Evolutionary conservation across 1,139 yeast genomes (phyloP).

Genomic region (Saccharomyces hybrid): DNA sequence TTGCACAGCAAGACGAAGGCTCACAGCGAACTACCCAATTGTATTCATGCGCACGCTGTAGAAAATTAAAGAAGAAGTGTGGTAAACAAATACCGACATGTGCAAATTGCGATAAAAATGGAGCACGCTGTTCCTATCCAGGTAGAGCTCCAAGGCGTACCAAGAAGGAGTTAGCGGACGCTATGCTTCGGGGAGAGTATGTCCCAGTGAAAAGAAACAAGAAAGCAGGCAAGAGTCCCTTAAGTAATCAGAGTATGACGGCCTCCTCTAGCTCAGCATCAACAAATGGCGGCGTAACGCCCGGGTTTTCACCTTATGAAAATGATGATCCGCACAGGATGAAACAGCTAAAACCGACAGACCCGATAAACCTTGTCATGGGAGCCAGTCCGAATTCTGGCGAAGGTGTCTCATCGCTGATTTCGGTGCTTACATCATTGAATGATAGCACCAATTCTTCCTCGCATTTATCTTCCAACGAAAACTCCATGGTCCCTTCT

Average conservation of each 20-base stretch:
- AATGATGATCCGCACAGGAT: neutral
- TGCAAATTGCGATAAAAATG: slow-evolving; percentile 37
- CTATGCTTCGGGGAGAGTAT: slow-evolving; percentile 22
- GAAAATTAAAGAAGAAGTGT: slow-evolving; percentile 45
- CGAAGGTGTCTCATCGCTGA: slow-evolving; percentile 5
- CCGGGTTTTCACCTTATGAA: neutral
- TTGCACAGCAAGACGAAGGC: neutral
- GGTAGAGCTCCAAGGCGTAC: slow-evolving; percentile 38
- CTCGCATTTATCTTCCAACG: neutral
- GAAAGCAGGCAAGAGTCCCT: slow-evolving; percentile 21
- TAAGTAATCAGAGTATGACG: no score
- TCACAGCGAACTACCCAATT: slow-evolving; percentile 10
- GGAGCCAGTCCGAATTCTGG: neutral
- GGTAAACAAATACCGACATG: slow-evolving; percentile 41
- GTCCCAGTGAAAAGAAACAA: slow-evolving; percentile 11
- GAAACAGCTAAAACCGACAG: neutral
- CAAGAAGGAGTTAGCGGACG: slow-evolving; percentile 33
- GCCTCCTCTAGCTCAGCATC: no score
- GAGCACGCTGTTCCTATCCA: slow-evolving; percentile 39
- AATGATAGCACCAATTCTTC: neutral
- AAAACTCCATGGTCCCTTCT: neutral
- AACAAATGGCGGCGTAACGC: slow-evolving; percentile 4
- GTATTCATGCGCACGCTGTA: slow-evolving; percentile 39
- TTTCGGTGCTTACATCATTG: slow-evolving; percentile 2
- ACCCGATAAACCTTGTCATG: neutral